Percentiles rank a stretch among this genome's conserved stretches.
phyloP scores from a whole-genome alignment of 139 green algal genomes.

The Mychonastes homosphaera region DNA sequence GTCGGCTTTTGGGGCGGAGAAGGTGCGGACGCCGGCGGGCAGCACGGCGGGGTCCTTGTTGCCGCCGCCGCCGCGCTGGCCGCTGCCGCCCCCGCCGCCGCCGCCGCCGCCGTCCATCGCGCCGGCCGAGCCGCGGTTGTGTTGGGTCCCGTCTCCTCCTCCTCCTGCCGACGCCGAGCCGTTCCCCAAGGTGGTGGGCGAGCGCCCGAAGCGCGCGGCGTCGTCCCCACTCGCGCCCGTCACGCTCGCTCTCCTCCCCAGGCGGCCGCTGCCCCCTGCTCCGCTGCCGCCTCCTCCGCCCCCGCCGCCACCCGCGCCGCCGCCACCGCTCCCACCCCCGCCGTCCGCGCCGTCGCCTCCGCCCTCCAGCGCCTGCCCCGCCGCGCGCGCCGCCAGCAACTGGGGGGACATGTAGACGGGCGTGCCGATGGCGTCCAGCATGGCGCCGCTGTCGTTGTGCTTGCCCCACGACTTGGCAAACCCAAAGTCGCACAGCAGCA shows the following conservation, averaged over 20 bases:
- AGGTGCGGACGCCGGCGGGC: constrained; percentile 20
- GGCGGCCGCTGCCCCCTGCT: not conserved
- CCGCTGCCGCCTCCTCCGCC: not conserved
- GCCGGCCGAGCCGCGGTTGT: not conserved
- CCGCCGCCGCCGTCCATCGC: not conserved
- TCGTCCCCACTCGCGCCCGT: too few relatives aligned
- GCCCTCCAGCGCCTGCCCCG: not conserved
- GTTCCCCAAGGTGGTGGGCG: not conserved
- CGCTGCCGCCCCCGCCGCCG: not conserved
- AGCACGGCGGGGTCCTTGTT: not conserved
- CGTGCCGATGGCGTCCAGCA: constrained; percentile 69
- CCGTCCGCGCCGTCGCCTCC: not conserved
- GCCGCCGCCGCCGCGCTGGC: not conserved
- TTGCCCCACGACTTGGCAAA: constrained; percentile 40
- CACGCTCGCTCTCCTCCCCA: too few relatives aligned
- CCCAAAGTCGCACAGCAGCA: constrained; percentile 75
- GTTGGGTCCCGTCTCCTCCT: constrained; percentile 25
- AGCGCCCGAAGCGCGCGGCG: not conserved
- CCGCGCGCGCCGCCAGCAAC: constrained; percentile 17
- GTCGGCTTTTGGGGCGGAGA: constrained; percentile 47
- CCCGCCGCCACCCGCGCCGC: not conserved
- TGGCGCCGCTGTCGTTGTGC: constrained; percentile 9
- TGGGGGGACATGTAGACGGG: constrained; percentile 71
- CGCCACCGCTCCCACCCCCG: not conserved
- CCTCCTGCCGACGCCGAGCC: constrained; percentile 15